Base-by-base conservation (phyloP, 331 rosid genomes). In the Quercus lobata region DNA sequence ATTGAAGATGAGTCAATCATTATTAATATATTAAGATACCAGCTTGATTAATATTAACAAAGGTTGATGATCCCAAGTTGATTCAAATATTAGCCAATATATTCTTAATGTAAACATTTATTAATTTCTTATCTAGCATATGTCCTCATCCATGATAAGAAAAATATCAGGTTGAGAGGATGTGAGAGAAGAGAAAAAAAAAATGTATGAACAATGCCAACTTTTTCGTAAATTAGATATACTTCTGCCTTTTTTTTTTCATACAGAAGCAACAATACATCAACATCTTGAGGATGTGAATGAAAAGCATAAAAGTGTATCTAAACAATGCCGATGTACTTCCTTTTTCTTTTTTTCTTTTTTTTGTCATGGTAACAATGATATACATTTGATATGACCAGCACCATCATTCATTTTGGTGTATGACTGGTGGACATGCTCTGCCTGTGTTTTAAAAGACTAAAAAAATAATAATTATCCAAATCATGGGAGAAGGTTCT, bases 321-420 rank as follows among this genome's bases (percentile, higher is more conserved):
- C 46, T 41, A 41, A 41, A 41, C 46, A 41, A 41, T 41, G 46
- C 46, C 46, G 1, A 41, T 41, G 12, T 8, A 41, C 12, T 41
- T 9, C 46, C 46, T 8, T 41, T 7, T 7, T 7, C 0, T 37
- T 0, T 0, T 41, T 41, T 8, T 41, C 2, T 8, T 8, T 37
- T 0, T 37, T 21, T 58, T 22, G 65, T 58, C 25, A 22, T 58
- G 25, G 65, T 58, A 22, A 22, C 17, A 22, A 58, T 11, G 65
- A 58, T 10, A 58, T 12, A 21, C 65, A 58, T 58, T 58, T 58
- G 6, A 1, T 9, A 58, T 58, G 65, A 22, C 65, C 5, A 58
- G 65, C 17, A 58, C 27, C 16, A 21, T 58, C 4, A 4, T 22
- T 58, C 65, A 21, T 58, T 58, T 58, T 7, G 25, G 30, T 58